A percentile compares a stretch with the other conserved stretches of the same genome.
phyloP scores from a whole-genome alignment of 208 protist genomes.

The Trypanosoma melophagium region DNA sequence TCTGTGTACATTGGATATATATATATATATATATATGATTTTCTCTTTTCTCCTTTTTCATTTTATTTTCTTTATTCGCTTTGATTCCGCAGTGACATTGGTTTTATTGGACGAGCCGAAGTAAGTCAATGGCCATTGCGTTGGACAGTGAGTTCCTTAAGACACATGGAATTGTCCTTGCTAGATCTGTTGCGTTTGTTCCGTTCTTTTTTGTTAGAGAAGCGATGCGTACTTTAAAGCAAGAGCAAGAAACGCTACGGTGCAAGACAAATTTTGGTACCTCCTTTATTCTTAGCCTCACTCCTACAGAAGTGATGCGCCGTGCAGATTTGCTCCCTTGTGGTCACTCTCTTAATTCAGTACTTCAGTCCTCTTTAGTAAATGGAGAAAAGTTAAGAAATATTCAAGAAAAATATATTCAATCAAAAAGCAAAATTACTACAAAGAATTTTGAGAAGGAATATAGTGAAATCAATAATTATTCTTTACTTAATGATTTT shows the following conservation, averaged over 20 bases:
- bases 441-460: background rate
- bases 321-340: slow-evolving; percentile 64
- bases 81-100: too few relatives aligned
- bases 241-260: too few relatives aligned
- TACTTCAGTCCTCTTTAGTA: slow-evolving; percentile 30
- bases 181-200: slow-evolving; percentile 61
- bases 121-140: slow-evolving; percentile 31
- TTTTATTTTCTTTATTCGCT: too few relatives aligned
- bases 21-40: too few relatives aligned
- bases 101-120: slow-evolving; percentile 1
- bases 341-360: slow-evolving; percentile 43
- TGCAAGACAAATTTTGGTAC: slow-evolving; percentile 16
- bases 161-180: slow-evolving; percentile 37
- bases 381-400: slow-evolving; percentile 31
- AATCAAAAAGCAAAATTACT: background rate
- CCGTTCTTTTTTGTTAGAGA: slow-evolving; percentile 51
- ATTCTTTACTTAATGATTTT: slow-evolving; percentile 9
- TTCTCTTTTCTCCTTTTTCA: too few relatives aligned
- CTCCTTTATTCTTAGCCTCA: slow-evolving; percentile 41
- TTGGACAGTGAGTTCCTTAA: slow-evolving; percentile 80
- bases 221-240: too few relatives aligned
- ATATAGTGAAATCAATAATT: too few relatives aligned
- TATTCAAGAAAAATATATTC: slow-evolving; percentile 23
- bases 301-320: slow-evolving; percentile 41
- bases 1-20: too few relatives aligned